Base-by-base conservation (phyloP, 2,329 filamentous ascomycete genomes). In the Trichoderma afroharzianum region DNA sequence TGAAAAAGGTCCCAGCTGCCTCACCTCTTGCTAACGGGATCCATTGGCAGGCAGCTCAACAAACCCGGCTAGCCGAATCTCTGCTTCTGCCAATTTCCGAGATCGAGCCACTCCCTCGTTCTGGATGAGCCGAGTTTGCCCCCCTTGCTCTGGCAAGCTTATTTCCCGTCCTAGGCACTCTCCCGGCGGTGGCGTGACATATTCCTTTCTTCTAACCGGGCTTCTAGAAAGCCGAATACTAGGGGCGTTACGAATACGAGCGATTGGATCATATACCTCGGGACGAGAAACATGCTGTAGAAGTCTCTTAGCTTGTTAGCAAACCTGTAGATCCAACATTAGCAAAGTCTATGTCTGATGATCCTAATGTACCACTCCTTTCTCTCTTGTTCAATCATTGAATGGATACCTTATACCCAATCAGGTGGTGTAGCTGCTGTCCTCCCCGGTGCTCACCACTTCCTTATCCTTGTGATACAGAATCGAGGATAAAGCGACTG, bases 221-320 rank as follows among this genome's bases (percentile, higher is more conserved):
- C 5, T 50, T 47, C 28, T 26, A n/a, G 55, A 59, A 50, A 18
- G 26, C 18, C 18, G 15, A 30, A 30, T 21, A 11, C 24, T 9
- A n/a, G 36, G 50, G 26, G 18, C 14, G 24, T 47, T 33, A 28
- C 64, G 66, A 68, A 68, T 68, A 68, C 66, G 66, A 68, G 33
- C 24, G 6, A n/a, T 32, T 1, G 26, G 15, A 57, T 66, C 15
- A 43, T 43, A 39, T 36, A 26, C 21, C 24, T 2, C n/a, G 21
- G 8, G 28, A 21, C 3, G 14, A 0, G 14, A 61, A 57, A 18
- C 4, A 50, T 39, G 6, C 3, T 39, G 36, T 18, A 39, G 15
- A 39, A 50, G n/a, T 50, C 5, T 57, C 2, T 57, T 57, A 9
- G 14, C 24, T 4, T 55, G 53, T 18, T 15, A 26, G 24, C 7